A percentile compares a stretch with the other conserved stretches of the same genome.
phyloP scores from a whole-genome alignment of 78 protist species.

The Dictyostelium firmibasis region DNA sequence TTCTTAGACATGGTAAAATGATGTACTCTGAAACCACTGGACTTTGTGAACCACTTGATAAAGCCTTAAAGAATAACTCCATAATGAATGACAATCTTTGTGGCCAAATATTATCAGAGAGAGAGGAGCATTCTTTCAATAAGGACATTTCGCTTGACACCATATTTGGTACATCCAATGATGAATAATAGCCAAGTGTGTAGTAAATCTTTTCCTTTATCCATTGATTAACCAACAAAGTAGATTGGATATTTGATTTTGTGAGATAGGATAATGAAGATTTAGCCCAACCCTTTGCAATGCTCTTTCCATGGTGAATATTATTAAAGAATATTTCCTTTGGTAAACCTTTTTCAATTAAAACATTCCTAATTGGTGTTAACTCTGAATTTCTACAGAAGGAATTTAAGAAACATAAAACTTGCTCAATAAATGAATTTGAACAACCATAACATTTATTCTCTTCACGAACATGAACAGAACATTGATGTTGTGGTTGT shows the following conservation, averaged over 20 bases:
- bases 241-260: not conserved
- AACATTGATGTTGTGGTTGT: not conserved
- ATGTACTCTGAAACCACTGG: constrained; percentile 66
- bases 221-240: constrained; percentile 30
- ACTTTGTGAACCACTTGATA: constrained; percentile 28
- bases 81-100: constrained; percentile 10
- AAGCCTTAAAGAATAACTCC: constrained; percentile 35
- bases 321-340: constrained; percentile 48
- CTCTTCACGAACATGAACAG: not conserved
- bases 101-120: constrained; percentile 77
- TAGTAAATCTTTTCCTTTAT: constrained; percentile 3
- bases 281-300: constrained; percentile 6
- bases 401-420: constrained; percentile 15
- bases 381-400: constrained; percentile 20
- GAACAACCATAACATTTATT: constrained; percentile 60
- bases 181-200: not conserved
- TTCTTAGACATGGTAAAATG: constrained; percentile 82
- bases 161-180: constrained; percentile 51
- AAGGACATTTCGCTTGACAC: constrained; percentile 26
- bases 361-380: not conserved
- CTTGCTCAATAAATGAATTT: constrained; percentile 24
- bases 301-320: constrained; percentile 14
- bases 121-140: constrained; percentile 23
- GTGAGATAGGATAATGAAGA: constrained; percentile 19
- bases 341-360: constrained; percentile 25